phyloP scores from a whole-genome alignment of 306 rosid species.

The Dryas octopetala region DNA sequence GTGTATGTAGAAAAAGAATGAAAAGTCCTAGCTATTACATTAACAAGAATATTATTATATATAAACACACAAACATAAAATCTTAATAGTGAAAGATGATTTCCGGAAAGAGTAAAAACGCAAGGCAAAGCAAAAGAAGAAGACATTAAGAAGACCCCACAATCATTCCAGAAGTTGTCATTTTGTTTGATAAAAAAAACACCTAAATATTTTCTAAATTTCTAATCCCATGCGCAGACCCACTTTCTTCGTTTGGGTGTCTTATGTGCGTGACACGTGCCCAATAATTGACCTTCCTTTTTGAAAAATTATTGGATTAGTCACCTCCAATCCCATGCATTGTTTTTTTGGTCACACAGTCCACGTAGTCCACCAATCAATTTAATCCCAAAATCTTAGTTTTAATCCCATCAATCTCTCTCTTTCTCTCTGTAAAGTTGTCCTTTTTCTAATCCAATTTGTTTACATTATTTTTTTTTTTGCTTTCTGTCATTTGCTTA shows the following conservation, averaged over 20 bases:
- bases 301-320: background rate
- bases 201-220: background rate
- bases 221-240: conserved; percentile 17
- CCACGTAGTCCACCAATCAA: conserved; percentile 4
- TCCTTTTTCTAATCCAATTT: background rate
- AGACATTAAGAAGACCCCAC: background rate
- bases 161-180: background rate
- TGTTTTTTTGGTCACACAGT: background rate
- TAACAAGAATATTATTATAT: background rate
- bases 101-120: background rate
- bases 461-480: background rate
- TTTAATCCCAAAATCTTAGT: background rate
- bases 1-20: background rate
- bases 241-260: background rate
- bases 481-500: conserved; percentile 4
- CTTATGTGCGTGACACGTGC: conserved; percentile 22
- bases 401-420: too few species aligned
- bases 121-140: background rate
- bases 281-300: background rate
- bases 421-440: background rate
- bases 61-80: background rate
- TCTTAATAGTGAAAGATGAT: background rate
- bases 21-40: background rate
- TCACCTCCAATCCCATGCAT: conserved; percentile 19
- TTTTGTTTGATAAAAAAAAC: background rate